phyloP scores from a whole-genome alignment of 2,329 filamentous ascomycete species.

The Beauveria scarabaeidicola region DNA sequence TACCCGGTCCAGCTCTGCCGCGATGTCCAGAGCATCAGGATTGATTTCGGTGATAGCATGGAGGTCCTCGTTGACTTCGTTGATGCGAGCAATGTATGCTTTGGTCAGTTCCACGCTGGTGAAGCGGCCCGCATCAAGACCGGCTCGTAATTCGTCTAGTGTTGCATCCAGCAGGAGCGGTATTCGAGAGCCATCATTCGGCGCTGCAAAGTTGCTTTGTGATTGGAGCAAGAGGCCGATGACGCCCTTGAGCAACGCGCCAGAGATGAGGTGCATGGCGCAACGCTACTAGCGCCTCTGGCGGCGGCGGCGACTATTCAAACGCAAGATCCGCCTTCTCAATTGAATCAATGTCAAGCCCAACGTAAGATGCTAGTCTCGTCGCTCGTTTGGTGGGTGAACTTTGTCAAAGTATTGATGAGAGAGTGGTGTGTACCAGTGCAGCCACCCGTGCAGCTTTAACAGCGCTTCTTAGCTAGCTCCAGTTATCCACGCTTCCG shows the following conservation, averaged over 20 bases:
- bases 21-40: constrained; percentile 30
- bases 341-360: background rate
- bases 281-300: background rate
- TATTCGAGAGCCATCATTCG: background rate
- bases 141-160: constrained; percentile 15
- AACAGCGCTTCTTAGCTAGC: no score
- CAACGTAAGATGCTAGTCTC: background rate
- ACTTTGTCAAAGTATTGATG: background rate
- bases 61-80: constrained; percentile 19
- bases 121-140: constrained; percentile 19
- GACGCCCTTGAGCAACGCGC: background rate
- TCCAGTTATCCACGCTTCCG: no score
- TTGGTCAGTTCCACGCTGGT: constrained; percentile 29
- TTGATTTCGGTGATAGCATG: constrained; percentile 28
- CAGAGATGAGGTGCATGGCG: background rate
- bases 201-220: background rate
- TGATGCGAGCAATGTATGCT: constrained; percentile 21
- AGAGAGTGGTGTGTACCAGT: background rate
- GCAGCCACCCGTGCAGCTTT: no score
- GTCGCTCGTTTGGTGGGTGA: background rate
- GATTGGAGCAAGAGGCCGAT: background rate
- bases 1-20: constrained; percentile 25
- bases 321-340: background rate
- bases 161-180: constrained; percentile 17
- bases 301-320: background rate